Evolutionary conservation across 768 basidiomycete genomes (phyloP).

Genomic region (Rhodotorula kratochvilovae): DNA sequence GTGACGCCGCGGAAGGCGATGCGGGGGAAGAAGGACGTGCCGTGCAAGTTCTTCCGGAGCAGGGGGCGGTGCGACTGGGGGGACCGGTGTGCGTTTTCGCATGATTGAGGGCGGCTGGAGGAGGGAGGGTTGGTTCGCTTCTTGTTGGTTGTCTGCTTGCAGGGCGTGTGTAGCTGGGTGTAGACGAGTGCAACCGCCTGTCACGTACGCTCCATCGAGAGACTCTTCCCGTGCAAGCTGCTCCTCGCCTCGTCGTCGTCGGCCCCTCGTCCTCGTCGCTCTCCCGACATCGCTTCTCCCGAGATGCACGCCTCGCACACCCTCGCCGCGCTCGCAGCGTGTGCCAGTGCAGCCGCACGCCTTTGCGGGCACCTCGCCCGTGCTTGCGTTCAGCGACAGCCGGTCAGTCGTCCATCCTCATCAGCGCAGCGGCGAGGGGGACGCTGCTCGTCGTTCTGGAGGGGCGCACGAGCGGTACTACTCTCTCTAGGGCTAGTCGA

Average conservation of each 20-base stretch:
- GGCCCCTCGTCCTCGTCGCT: not conserved
- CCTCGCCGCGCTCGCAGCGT: not conserved
- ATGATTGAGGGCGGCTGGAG: not conserved
- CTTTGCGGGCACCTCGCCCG: not conserved
- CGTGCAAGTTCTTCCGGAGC: conserved; percentile 12
- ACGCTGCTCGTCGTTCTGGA: too few species aligned
- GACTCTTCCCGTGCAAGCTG: too few species aligned
- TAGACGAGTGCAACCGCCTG: too few species aligned
- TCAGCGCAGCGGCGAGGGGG: too few species aligned
- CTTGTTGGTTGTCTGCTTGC: too few species aligned
- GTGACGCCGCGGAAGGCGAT: not conserved
- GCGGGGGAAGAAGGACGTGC: not conserved
- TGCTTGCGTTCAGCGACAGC: not conserved
- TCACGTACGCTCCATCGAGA: too few species aligned
- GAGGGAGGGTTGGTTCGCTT: not conserved
- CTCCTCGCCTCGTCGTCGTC: not conserved
- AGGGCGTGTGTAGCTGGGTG: too few species aligned
- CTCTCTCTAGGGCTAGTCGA: too few species aligned
- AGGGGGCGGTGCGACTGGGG: conserved; percentile 23
- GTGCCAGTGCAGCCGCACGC: not conserved
- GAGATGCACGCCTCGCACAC: not conserved
- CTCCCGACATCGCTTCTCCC: not conserved
- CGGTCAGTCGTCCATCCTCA: not conserved
- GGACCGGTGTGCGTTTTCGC: conserved; percentile 19
- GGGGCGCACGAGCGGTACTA: too few species aligned